phyloP scores from a whole-genome alignment of 805 yeast species.

The Tetrapisispora namnaoensis region DNA sequence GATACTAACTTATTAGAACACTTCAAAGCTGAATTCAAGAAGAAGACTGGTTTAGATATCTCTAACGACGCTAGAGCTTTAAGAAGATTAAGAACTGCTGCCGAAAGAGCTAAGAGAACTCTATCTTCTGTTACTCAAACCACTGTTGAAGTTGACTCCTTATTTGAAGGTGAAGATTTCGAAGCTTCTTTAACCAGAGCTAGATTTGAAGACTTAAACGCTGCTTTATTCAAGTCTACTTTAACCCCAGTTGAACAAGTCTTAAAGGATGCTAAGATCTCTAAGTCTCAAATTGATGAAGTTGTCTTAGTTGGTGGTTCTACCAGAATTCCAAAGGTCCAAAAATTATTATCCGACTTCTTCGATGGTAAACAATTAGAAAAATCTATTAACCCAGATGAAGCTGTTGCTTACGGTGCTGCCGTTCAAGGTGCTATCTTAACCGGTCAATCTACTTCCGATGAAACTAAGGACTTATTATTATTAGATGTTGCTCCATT shows the following conservation, averaged over 20 bases:
- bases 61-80: slow-evolving; percentile 88
- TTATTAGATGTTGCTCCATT: slow-evolving; percentile 2
- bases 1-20: not conserved
- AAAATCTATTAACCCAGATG: slow-evolving; percentile 1
- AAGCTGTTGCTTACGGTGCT: slow-evolving; percentile 2
- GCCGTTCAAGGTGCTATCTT: slow-evolving; percentile 1
- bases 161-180: slow-evolving; percentile 92
- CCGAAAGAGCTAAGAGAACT: slow-evolving; percentile 33
- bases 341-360: slow-evolving; percentile 79
- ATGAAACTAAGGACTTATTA: slow-evolving; percentile 1
- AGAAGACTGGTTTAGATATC: slow-evolving; percentile 87
- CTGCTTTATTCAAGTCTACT: slow-evolving; percentile 86
- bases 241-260: slow-evolving; percentile 91
- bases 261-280: slow-evolving; percentile 78
- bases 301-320: slow-evolving; percentile 98
- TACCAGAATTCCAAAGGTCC: slow-evolving; percentile 43
- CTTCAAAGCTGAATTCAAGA: slow-evolving; percentile 82
- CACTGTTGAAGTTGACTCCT: slow-evolving; percentile 90
- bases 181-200: slow-evolving; percentile 21
- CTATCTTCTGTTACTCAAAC: slow-evolving; percentile 93
- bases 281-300: slow-evolving; percentile 81
- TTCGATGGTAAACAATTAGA: slow-evolving; percentile 77
- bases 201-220: slow-evolving; percentile 40
- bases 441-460: slow-evolving; percentile 1
- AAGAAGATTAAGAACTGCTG: slow-evolving; percentile 34